Evolutionary conservation across 108 stramenopile genomes (phyloP), one percentile per base, ranked within the genome.

Genomic region (Conticribra weissflogii): DNA sequence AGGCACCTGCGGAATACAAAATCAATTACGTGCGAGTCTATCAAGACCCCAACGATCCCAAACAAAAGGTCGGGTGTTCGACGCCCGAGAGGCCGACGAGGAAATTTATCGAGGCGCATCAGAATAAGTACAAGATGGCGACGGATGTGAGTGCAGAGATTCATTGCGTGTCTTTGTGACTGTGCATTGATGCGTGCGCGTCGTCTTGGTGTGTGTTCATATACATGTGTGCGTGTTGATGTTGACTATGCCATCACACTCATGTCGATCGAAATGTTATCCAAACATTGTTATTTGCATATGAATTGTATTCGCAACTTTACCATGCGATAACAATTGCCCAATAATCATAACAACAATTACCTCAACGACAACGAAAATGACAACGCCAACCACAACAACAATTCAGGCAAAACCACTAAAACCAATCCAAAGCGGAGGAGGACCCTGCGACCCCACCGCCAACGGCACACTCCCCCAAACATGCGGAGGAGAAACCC

Each of bases 21-120:
- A 78, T 96, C 59, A 76, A 92, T 64, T 92, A 80, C 59, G 80
- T 97, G 12, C 91, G 94, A n/a, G 92, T 96, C 0, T 97, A 96
- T 63, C 96, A 98, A 68, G 88, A 94, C 76, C 82, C 83, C 28
- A 80, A 75, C 24, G 84, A 92, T 62, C 80, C 82, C 15, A 81
- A 72, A 41, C 94, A 95, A 59, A 93, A 89, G 68, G 85, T 97
- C 1, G 96, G 96, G 2, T 98, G 97, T 55, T 88, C 89, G 29
- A 89, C 94, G 7, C 88, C 86, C 0, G 90, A 88, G 50, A 89
- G 93, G 32, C 97, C 97, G 0, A 96, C 95, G 25, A 89, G 86
- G 49, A 77, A 71, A 47, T 98, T 83, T 60, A 98, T 98, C 63
- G 84, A 98, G 74, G 96, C 86, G 0, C 91, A 96, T 66, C 62